Base-by-base conservation (phyloP, 257 asterid species). In the Solanum sitiens region DNA sequence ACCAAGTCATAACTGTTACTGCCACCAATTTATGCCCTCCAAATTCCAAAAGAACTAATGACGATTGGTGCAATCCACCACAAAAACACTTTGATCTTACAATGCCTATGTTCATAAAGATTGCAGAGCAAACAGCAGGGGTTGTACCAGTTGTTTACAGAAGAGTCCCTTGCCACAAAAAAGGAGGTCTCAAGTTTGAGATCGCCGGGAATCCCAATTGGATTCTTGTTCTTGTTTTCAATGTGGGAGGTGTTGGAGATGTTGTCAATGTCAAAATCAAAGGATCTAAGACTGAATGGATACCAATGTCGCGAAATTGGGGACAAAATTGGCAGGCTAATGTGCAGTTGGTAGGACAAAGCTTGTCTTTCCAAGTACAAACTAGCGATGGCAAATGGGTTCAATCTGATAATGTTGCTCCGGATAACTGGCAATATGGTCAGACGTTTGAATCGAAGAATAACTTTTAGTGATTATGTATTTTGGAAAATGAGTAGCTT, bases 211-310 rank as follows among this genome's bases (percentile, higher is more conserved):
- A 93, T 35, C 85, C 77, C 0, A 59, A 37, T 30, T 91, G 90
- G 76, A 87, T 74, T 63, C 84, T 91, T 42, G 88, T 93, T 4
- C 63, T 87, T 20, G 89, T 90, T 21, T 59, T 75, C 27, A 92
- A 93, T 18, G 94, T 93, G 37, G 92, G 91, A 27, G 95, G 95
- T 12, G 90, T 23, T 1, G 94, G 95, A 20, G 92, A 92, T 9
- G 92, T 93, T 16, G 67, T 5, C 1, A 65, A 73, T 6, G 56
- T 92, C 4, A 83, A 87, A 70, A 83, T 93, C 33, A 86, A 86
- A 40, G 90, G 92, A 5, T 86, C 86, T 9, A 65, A 73, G 5
- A 79, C 86, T 9, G n/a, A 13, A 2, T 92, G 94, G 95, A 13
- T 32, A 6, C 15, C 27, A 2, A 68, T 93, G 92, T 40, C 5